phyloP scores from a whole-genome alignment of 1,139 yeast genomes.

The Sugiyamaella novakii region DNA sequence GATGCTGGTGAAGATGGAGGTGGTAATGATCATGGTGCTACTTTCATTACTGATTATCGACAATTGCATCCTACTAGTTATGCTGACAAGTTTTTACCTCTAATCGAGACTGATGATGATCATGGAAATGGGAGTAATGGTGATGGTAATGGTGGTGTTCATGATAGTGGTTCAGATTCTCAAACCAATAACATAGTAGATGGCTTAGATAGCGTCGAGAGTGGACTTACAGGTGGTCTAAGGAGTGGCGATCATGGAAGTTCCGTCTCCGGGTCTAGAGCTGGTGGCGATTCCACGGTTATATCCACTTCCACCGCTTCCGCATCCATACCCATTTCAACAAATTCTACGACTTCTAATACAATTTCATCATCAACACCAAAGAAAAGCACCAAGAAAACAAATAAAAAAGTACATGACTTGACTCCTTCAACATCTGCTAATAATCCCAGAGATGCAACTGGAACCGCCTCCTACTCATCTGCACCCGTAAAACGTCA shows the following conservation, averaged over 20 bases:
- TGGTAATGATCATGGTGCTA: not conserved
- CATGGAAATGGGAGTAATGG: not conserved
- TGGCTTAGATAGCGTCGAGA: not conserved
- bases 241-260: not conserved
- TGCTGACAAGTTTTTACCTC: slow-evolving; percentile 8
- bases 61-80: slow-evolving; percentile 8
- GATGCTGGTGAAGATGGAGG: not conserved
- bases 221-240: not conserved
- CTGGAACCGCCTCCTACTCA: not conserved
- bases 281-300: not conserved
- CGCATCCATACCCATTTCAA: not conserved
- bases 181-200: not conserved
- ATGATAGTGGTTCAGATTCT: slow-evolving; percentile 2
- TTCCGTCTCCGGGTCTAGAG: not conserved
- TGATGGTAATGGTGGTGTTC: not conserved
- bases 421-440: not conserved
- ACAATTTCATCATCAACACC: not conserved
- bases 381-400: not conserved
- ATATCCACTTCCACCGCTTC: not conserved
- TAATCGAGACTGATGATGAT: not conserved
- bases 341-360: not conserved
- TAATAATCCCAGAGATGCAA: not conserved
- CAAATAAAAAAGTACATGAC: not conserved
- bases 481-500: slow-evolving; percentile 6
- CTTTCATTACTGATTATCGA: slow-evolving; percentile 4